Conservation (phyloP, 2,329 filamentous ascomycete species). For the Arthroderma sp. region DNA sequence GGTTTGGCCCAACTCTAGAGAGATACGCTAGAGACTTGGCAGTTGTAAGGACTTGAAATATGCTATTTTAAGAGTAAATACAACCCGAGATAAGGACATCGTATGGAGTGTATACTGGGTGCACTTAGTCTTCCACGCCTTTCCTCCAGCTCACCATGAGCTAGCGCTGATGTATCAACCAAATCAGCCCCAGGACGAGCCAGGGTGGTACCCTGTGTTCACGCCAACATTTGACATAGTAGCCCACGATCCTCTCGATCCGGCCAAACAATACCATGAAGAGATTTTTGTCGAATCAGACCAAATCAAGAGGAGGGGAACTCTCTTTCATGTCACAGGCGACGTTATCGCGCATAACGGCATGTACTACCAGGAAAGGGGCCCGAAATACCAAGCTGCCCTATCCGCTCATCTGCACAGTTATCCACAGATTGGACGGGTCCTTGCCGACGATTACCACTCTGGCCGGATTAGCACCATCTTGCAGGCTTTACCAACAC, state of each 20-base stretch:
- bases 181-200: neutral
- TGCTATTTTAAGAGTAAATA: too few relatives aligned
- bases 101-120: too few relatives aligned
- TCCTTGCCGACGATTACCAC: conserved; percentile 5
- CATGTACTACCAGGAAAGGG: conserved; percentile 9
- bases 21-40: too few relatives aligned
- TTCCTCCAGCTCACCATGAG: too few relatives aligned
- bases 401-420: conserved; percentile 3
- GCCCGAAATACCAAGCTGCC: neutral
- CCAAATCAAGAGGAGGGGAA: neutral
- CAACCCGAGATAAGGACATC: too few relatives aligned
- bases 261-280: conserved; percentile 9
- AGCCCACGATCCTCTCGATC: conserved; percentile 9
- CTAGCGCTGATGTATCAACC: neutral
- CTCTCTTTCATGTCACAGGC: conserved; percentile 10
- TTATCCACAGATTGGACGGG: conserved; percentile 7
- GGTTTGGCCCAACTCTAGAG: too few relatives aligned
- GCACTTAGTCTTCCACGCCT: too few relatives aligned
- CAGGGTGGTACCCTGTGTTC: conserved; percentile 8
- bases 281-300: conserved; percentile 9
- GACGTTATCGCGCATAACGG: conserved; percentile 8
- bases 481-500: conserved; percentile 7
- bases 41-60: too few relatives aligned
- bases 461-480: conserved; percentile 7
- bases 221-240: conserved; percentile 7